Percentiles rank a stretch among this genome's conserved stretches.
Evolutionary conservation across 805 yeast species (phyloP).

Genomic region (Yarrowia divulgata): DNA sequence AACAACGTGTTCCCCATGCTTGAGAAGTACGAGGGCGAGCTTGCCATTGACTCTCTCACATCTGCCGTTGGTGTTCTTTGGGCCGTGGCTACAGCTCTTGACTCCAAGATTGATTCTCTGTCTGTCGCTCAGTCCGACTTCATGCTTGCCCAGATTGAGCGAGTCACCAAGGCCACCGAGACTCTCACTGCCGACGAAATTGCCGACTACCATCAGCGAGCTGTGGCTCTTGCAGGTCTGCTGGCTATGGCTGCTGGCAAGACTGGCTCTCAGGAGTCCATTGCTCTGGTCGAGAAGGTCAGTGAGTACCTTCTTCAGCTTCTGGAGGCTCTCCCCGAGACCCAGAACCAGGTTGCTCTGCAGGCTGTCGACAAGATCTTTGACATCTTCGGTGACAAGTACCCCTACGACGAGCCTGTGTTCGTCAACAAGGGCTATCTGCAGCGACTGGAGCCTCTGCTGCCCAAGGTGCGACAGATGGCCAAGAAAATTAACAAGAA

Average conservation of each 20-base stretch:
- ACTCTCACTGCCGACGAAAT: slow-evolving; percentile 46
- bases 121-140: slow-evolving; percentile 34
- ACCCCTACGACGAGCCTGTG: slow-evolving; percentile 69
- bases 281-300: slow-evolving; percentile 55
- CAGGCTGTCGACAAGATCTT: slow-evolving; percentile 72
- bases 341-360: slow-evolving; percentile 55
- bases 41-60: slow-evolving; percentile 46
- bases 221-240: slow-evolving; percentile 62
- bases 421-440: slow-evolving; percentile 65
- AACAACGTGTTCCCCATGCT: slow-evolving; percentile 43
- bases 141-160: slow-evolving; percentile 47
- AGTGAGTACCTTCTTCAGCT: slow-evolving; percentile 56
- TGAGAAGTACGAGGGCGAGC: slow-evolving; percentile 42
- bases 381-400: slow-evolving; percentile 83
- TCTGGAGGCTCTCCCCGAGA: slow-evolving; percentile 47
- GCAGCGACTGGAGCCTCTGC: slow-evolving; percentile 53
- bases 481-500: slow-evolving; percentile 74
- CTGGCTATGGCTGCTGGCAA: slow-evolving; percentile 58
- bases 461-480: slow-evolving; percentile 58
- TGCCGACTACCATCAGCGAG: slow-evolving; percentile 55
- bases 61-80: slow-evolving; percentile 55
- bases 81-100: slow-evolving; percentile 53
- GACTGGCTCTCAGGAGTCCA: slow-evolving; percentile 42
- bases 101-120: slow-evolving; percentile 42
- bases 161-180: slow-evolving; percentile 40